Evolutionary conservation across 768 basidiomycete genomes (phyloP), one percentile per base, ranked within the genome.

Genomic region (Mycena vitilis): DNA sequence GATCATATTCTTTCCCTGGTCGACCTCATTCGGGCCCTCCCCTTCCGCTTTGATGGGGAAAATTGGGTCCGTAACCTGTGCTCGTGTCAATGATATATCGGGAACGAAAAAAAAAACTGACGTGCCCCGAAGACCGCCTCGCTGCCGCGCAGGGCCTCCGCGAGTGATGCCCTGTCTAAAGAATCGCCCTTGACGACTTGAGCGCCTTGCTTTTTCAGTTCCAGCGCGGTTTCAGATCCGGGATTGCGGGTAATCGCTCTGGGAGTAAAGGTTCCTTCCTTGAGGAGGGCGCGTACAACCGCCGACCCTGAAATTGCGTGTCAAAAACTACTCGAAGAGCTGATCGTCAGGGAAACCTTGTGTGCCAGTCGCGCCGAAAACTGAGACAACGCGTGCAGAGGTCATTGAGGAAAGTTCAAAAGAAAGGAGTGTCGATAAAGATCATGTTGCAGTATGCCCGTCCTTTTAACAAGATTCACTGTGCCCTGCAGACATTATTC

Each of bases 91-190:
- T n/a, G 9, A 11, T 4, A 15, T 10, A 15, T 7, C 25, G 1
- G 37, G 2, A 22, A 30, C 9, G 13, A 10, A 16, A 22, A 38
- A 42, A 37, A 4, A 1, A 16, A 38, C 16, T 22, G 9, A 42
- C 60, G 5, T n/a, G 53, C 60, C 49, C 38, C 51, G 20, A 62
- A 62, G 22, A 62, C 48, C 18, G 60, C 60, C 51, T 62, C 60
- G 40, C 60, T 52, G 18, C 44, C 44, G 6, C 44, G 12, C 44
- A 45, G 44, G 18, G 44, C 44, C 15, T 18, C 16, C 16, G 20
- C 44, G 1, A 45, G 44, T 15, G 44, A 45, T 15, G 44, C 12
- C 16, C 20, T 20, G 18, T 45, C 44, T 3, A 7, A 13, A 18
- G 15, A 16, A 45, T 45, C 44, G 2, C 44, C 44, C 16, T 45